Evolutionary conservation across 768 basidiomycete genomes (phyloP).

Genomic region (Tremella mesenterica): DNA sequence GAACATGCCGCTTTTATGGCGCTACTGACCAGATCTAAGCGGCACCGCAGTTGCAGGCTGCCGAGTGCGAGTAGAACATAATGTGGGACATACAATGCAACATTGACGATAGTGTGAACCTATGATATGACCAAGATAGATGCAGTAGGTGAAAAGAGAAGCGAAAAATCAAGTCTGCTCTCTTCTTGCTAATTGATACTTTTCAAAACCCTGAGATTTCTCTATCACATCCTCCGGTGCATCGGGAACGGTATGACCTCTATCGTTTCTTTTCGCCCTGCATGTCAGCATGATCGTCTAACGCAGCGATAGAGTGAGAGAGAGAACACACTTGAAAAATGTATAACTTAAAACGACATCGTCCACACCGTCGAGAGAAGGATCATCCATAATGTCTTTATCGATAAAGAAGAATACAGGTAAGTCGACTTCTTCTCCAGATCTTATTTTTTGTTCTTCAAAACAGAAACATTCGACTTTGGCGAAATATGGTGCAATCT

Average conservation of each 20-base stretch:
- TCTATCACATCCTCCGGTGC: constrained; percentile 71
- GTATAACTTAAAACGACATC: constrained; percentile 94
- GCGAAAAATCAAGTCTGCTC: too few relatives aligned
- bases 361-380: constrained; percentile 71
- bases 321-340: constrained; percentile 71
- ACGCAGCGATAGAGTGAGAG: constrained; percentile 1
- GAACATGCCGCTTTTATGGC: too few relatives aligned
- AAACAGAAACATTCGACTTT: constrained; percentile 99
- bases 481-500: constrained; percentile 97
- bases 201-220: constrained; percentile 59
- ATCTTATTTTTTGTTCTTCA: constrained; percentile 90
- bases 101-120: too few relatives aligned
- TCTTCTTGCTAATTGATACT: constrained; percentile 40
- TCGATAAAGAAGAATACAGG: constrained; percentile 98
- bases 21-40: too few relatives aligned
- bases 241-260: constrained; percentile 84
- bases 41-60: too few relatives aligned
- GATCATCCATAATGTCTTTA: constrained; percentile 90
- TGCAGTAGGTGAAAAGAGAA: too few relatives aligned
- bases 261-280: constrained; percentile 76
- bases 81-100: too few relatives aligned
- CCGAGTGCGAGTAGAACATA: too few relatives aligned
- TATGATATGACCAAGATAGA: too few relatives aligned
- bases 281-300: background rate
- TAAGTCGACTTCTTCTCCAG: constrained; percentile 95